A percentile compares a stretch with the other conserved stretches of the same genome.
Conservation (phyloP, 371 early-diverging fungal genomes). For the Actinomucor elegans region DNA sequence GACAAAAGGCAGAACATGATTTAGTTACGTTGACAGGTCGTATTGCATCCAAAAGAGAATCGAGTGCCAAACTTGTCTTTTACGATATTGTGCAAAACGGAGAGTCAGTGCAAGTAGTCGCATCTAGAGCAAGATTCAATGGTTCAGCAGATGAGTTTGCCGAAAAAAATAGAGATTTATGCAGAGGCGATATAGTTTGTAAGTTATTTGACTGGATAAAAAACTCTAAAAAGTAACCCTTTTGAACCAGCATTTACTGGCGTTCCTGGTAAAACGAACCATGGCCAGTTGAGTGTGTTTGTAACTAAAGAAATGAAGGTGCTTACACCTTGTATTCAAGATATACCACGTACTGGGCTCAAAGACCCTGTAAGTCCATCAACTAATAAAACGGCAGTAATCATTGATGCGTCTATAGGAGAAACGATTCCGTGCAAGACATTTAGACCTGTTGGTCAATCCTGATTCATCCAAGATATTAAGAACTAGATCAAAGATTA, state of each 20-base stretch:
- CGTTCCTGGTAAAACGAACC: conserved; percentile 75
- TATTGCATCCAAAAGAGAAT: conserved; percentile 64
- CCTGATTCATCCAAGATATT: conserved; percentile 58
- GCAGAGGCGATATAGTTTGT: conserved; percentile 72
- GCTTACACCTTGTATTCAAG: conserved; percentile 87
- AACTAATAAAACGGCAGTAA: no score
- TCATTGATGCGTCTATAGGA: conserved; percentile 51
- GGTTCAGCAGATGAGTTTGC: conserved; percentile 49
- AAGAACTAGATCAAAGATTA: conserved; percentile 60
- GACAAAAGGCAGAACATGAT: conserved; percentile 34
- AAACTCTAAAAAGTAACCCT: neutral
- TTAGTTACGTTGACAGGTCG: conserved; percentile 56
- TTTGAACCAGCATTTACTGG: conserved; percentile 65
- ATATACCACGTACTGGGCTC: conserved; percentile 75
- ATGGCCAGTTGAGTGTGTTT: conserved; percentile 83
- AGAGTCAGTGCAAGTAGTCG: conserved; percentile 66
- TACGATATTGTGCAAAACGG: conserved; percentile 70
- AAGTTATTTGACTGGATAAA: conserved; percentile 15
- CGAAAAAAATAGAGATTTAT: conserved; percentile 38
- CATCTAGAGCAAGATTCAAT: conserved; percentile 49
- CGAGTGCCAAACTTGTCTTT: conserved; percentile 75
- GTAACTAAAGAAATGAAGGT: conserved; percentile 58
- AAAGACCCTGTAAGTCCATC: no score
- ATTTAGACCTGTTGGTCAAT: conserved; percentile 91
- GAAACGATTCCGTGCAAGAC: conserved; percentile 81